A percentile compares a stretch with the other conserved stretches of the same genome.
Evolutionary conservation across 2,329 filamentous ascomycete genomes (phyloP).

Genomic region (Cladosporium velox): DNA sequence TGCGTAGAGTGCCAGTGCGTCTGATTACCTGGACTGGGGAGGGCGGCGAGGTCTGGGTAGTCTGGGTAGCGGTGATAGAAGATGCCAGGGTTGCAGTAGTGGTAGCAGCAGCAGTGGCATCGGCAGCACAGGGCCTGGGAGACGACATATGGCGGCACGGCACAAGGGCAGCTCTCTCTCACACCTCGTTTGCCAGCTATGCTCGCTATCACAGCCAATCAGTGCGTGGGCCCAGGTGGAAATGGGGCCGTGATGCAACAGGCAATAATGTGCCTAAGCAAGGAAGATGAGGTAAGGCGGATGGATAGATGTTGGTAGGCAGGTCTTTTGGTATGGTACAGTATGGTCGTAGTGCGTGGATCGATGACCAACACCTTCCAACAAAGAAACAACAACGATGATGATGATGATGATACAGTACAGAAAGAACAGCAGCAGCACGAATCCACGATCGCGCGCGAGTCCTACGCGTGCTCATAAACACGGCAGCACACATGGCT

Average conservation of each 20-base stretch:
- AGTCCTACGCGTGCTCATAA: constrained; percentile 3
- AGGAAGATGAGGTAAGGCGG: constrained; percentile 1
- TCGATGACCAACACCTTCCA: not conserved
- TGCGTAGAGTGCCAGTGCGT: constrained; percentile 4
- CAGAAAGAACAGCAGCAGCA: not conserved
- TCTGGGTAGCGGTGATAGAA: not conserved
- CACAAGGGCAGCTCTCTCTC: not conserved
- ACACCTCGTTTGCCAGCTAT: not conserved
- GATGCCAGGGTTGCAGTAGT: constrained; percentile 9
- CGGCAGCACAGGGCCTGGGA: not conserved
- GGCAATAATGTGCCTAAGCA: constrained; percentile 2
- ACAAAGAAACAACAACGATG: not conserved
- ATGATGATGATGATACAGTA: not conserved
- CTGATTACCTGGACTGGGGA: not conserved
- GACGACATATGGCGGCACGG: constrained; percentile 4
- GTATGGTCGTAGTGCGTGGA: not conserved
- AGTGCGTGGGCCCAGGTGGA: not conserved
- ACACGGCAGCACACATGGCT: constrained; percentile 3
- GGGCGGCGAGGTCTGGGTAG: not conserved
- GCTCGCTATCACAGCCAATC: constrained; percentile 10
- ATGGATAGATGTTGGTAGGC: not conserved
- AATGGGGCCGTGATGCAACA: constrained; percentile 13
- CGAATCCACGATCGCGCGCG: not conserved
- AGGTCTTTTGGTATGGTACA: not conserved
- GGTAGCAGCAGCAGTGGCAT: not conserved